Conservation (phyloP, 768 basidiomycete genomes). For the Collybia mongolica region DNA sequence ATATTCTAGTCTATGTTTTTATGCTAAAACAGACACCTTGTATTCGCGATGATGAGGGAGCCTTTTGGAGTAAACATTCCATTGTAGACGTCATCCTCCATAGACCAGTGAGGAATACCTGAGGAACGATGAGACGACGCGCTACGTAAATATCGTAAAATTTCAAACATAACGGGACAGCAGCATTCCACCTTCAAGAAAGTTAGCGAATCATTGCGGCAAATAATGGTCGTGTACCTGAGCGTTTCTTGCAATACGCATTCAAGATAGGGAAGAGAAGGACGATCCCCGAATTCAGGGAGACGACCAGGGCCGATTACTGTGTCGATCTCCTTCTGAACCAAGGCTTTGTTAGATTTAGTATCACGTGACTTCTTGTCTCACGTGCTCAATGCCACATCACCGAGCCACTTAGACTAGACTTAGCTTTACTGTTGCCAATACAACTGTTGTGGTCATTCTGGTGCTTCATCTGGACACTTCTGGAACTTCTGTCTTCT, state of each 20-base stretch:
- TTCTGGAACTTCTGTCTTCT: too few species aligned
- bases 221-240: too few species aligned
- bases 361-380: too few species aligned
- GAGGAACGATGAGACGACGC: neutral
- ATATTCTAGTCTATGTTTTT: neutral
- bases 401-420: too few species aligned
- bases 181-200: slow-evolving; percentile 8
- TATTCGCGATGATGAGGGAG: slow-evolving; percentile 12
- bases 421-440: too few species aligned
- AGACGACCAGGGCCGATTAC: slow-evolving; percentile 22
- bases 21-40: slow-evolving; percentile 5
- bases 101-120: slow-evolving; percentile 15
- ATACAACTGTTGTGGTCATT: too few species aligned
- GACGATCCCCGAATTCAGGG: slow-evolving; percentile 21
- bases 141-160: neutral
- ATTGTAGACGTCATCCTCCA: slow-evolving; percentile 16
- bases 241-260: slow-evolving; percentile 15
- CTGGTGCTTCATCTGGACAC: too few species aligned
- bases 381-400: too few species aligned
- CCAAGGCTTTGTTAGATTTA: too few species aligned
- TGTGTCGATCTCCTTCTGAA: slow-evolving; percentile 27
- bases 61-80: slow-evolving; percentile 15
- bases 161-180: slow-evolving; percentile 5
- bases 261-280: slow-evolving; percentile 20
- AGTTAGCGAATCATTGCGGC: neutral